Base-by-base conservation (phyloP, 352 stramenopile genomes). In the Thalassiosira livingstoniorum region DNA sequence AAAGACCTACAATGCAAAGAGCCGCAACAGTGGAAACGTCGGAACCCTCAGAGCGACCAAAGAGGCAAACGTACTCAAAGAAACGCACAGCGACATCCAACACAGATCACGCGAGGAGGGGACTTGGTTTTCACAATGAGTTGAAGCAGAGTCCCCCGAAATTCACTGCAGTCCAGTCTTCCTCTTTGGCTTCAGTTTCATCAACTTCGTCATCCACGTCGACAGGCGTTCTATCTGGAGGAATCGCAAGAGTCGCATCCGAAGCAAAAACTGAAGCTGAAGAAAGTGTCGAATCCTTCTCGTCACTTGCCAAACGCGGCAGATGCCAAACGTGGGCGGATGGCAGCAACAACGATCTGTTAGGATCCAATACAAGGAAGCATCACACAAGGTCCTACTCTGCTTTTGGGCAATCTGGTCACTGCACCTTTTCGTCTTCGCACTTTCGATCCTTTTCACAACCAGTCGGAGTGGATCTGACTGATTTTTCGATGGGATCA, bases 71-170 rank as follows among this genome's bases (percentile, higher is more conserved):
- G 45, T 67, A 70, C 23, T 65, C 69, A 4, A 79, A 72, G 58
- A 85, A 85, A 32, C 69, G 78, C 10, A 79, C 43, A 15, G 71
- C 78, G 18, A 70, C 64, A 21, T 64, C 55, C 18, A n/a, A 29
- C 10, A 58, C 57, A 53, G 39, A 47, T 25, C 2, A 18, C 45
- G 37, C 4, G 10, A 4, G 35, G 18, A 21, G 10, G 18, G 39
- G 34, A 29, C 39, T 55, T 5, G 65, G 35, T 4, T 34, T 51
- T 51, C n/a, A 60, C 0, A 32, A 58, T 0, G 57, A 80, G 11
- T 27, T 80, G 29, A 37, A 84, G 54, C 62, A 69, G 13, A 79
- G 55, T 61, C 67, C 78, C 58, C 62, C 63, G 4, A 71, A 72
- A 57, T 76, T 72, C 45, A 13, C 23, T 55, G 55, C 75, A 32